These are phyloP conservation scores for Zelopaecilomyces penicillatus DNA, from an alignment of 2,329 filamentous ascomycete species.

Conservation along the genomic window DNA sequence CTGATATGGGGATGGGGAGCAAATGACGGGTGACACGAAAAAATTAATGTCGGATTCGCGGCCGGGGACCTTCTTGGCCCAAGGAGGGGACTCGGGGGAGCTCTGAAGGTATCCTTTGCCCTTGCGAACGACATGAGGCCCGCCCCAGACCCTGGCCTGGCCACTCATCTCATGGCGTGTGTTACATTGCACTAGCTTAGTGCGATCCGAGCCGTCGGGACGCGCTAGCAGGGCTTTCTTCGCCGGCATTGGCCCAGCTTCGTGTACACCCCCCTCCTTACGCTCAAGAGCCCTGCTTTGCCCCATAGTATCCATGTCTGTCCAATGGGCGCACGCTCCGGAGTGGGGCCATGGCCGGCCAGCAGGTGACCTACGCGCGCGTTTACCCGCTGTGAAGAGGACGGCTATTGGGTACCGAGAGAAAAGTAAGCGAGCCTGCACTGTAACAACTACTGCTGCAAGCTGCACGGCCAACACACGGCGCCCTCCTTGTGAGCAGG, in stretches of 20 bases:
- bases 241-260: slow-evolving; percentile 13
- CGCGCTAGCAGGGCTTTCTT: slow-evolving; percentile 21
- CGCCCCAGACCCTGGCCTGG: slow-evolving; percentile 7
- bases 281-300: background rate
- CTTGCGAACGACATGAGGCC: slow-evolving; percentile 7
- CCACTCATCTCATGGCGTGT: slow-evolving; percentile 18
- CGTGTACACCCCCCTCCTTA: slow-evolving; percentile 10
- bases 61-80: background rate
- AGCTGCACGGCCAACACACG: slow-evolving; percentile 20
- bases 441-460: slow-evolving; percentile 5
- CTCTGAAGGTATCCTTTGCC: background rate
- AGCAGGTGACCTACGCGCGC: slow-evolving; percentile 20
- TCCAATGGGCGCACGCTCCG: slow-evolving; percentile 21
- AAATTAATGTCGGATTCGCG: too few species aligned
- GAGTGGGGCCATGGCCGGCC: slow-evolving; percentile 9
- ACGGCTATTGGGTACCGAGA: slow-evolving; percentile 22
- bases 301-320: slow-evolving; percentile 4
- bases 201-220: slow-evolving; percentile 28
- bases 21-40: too few species aligned
- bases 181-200: slow-evolving; percentile 18
- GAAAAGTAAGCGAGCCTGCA: slow-evolving; percentile 20
- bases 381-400: slow-evolving; percentile 17
- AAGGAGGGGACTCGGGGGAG: background rate
- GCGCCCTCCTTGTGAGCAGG: background rate
- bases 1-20: too few species aligned